These are phyloP conservation scores for Xylariaceae sp. DNA, from an alignment of 2,329 filamentous ascomycete species.

Conservation along the genomic window DNA sequence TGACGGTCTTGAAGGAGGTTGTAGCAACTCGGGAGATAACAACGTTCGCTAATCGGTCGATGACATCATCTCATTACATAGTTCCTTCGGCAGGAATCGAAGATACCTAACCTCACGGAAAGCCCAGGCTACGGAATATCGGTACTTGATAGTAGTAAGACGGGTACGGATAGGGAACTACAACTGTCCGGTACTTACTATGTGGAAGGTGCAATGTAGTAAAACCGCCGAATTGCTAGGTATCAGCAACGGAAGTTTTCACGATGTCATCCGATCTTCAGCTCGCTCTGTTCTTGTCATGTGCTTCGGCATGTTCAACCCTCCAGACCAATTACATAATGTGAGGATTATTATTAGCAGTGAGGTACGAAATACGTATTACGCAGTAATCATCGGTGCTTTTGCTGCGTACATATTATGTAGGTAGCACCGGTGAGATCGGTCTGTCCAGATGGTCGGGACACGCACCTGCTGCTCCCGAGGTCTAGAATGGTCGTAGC, in stretches of 20 bases:
- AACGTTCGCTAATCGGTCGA: slow-evolving; percentile 3
- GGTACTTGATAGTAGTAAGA: neutral
- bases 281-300: too few species aligned
- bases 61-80: slow-evolving; percentile 9
- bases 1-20: neutral
- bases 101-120: neutral
- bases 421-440: neutral
- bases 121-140: neutral
- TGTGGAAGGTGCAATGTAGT: too few species aligned
- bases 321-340: neutral
- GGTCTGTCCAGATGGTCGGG: neutral
- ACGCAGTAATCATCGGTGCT: too few species aligned
- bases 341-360: neutral
- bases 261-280: too few species aligned
- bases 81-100: neutral
- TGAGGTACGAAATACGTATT: too few species aligned
- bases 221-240: too few species aligned
- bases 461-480: neutral
- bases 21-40: neutral
- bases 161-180: neutral
- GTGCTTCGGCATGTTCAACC: neutral
- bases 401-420: neutral
- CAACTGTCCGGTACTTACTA: neutral
- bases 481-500: neutral
- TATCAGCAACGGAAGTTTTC: too few species aligned